Conservation (phyloP, 1,139 yeast species). For the Blastobotrys indianensis region DNA sequence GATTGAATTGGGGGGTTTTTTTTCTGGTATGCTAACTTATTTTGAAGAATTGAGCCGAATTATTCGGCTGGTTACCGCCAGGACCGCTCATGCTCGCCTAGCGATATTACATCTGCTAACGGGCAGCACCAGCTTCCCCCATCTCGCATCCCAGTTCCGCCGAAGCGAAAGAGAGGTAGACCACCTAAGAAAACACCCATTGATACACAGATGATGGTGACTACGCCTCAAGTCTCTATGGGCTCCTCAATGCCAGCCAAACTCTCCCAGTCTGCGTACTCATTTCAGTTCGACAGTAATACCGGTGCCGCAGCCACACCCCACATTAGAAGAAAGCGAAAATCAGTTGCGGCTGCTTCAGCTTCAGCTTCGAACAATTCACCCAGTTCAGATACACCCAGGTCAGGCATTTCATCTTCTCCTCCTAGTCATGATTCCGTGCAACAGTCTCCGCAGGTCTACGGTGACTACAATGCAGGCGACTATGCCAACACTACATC, state of each 20-base stretch:
- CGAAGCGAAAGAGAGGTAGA: slow-evolving; percentile 20
- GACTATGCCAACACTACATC: background rate
- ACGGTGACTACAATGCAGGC: background rate
- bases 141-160: background rate
- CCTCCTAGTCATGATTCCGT: slow-evolving; percentile 6
- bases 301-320: slow-evolving; percentile 3
- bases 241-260: slow-evolving; percentile 9
- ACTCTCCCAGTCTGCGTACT: slow-evolving; percentile 11
- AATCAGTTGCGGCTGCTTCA: slow-evolving; percentile 1
- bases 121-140: background rate
- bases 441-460: background rate
- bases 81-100: no score
- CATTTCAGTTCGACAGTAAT: slow-evolving; percentile 12
- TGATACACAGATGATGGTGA: slow-evolving; percentile 24
- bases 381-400: slow-evolving; percentile 1
- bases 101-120: no score
- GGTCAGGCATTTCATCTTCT: slow-evolving; percentile 5
- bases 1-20: no score
- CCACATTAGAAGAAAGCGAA: background rate
- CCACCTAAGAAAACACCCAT: slow-evolving; percentile 26
- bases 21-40: no score
- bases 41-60: no score
- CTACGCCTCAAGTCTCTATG: slow-evolving; percentile 19
- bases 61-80: no score
- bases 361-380: slow-evolving; percentile 2